Evolutionary conservation across 768 basidiomycete species (phyloP), one percentile per base, ranked within the genome.

Genomic region (Austroboletus eburneus): DNA sequence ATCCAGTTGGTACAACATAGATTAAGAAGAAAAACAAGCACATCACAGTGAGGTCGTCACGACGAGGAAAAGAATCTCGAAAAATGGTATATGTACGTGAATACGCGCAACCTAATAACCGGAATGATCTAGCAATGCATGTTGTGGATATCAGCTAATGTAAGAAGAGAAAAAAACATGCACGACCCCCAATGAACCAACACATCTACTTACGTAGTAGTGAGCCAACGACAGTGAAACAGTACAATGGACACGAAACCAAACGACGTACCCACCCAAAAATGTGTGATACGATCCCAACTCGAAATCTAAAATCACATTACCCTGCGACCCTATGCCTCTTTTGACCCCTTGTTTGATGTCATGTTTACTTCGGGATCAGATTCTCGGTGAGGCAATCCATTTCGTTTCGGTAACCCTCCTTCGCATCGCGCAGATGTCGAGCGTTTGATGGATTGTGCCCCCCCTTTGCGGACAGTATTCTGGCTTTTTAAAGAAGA

Each of bases 341-440:
- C 60, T 42, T 56, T 63, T 18, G 49, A 46, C 21, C 49, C 63
- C 49, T 60, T 64, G 51, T 42, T 52, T 37, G 45, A 52, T 34
- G 56, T 32, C 14, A 54, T 52, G 42, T 29, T 61, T 25, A 64
- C 52, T 36, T 62, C 59, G 12, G 64, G 64, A 36, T 65, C 53
- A 10, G 63, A 65, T 29, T 65, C 63, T 32, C 64, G 62, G 42
- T 66, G 62, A 3, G 57, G 32, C 43, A 66, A 30, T 18, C 59
- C 57, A 20, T 66, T 62, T 42, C 63, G 56, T 42, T 57, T 65
- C 32, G 51, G 39, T 14, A 56, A 4, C 23, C 59, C 63, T 22
- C 57, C 57, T 37, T 66, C 62, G 23, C 44, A 59, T 40, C 48
- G 62, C 35, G 55, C 64, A 38, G 64, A 65, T 9, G 48, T 59